These are phyloP conservation scores for Candida awuae DNA, from an alignment of 805 yeast genomes.

Conservation along the genomic window DNA sequence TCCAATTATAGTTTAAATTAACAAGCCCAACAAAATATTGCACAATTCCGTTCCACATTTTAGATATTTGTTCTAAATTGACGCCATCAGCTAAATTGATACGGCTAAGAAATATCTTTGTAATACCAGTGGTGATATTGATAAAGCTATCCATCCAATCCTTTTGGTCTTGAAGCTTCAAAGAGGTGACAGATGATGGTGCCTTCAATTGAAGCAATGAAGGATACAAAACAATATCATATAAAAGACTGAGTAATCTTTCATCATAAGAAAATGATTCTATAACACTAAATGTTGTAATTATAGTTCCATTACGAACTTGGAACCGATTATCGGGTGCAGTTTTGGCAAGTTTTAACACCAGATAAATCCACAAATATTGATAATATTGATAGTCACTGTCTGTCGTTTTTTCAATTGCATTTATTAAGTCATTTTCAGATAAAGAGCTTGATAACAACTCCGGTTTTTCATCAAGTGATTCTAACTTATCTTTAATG, in stretches of 20 bases:
- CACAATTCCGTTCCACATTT: conserved; percentile 53
- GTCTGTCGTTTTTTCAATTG: conserved; percentile 9
- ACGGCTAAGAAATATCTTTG: conserved; percentile 50
- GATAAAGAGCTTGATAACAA: conserved; percentile 13
- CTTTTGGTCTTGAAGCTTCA: conserved; percentile 10
- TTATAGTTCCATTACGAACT: conserved; percentile 83
- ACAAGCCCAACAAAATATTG: conserved; percentile 39
- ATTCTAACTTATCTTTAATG: conserved; percentile 33
- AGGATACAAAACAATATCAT: conserved; percentile 50
- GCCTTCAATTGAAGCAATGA: conserved; percentile 29
- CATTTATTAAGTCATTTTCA: conserved; percentile 15
- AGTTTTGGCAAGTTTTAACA: conserved; percentile 53
- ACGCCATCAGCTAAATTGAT: conserved; percentile 30
- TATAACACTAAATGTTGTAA: conserved; percentile 76
- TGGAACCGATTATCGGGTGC: conserved; percentile 63
- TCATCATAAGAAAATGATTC: conserved; percentile 58
- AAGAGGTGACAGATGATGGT: conserved; percentile 6
- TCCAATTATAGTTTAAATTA: conserved; percentile 31
- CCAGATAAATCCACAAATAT: conserved; percentile 56
- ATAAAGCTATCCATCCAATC: conserved; percentile 57
- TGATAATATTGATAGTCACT: conserved; percentile 26
- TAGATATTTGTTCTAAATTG: conserved; percentile 13
- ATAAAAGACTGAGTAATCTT: conserved; percentile 64
- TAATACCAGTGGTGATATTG: conserved; percentile 57
- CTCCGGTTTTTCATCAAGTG: background rate